Percentiles rank a stretch among this genome's conserved stretches.
phyloP scores from a whole-genome alignment of 2,329 filamentous ascomycete species.

The Aspergillus latus region DNA sequence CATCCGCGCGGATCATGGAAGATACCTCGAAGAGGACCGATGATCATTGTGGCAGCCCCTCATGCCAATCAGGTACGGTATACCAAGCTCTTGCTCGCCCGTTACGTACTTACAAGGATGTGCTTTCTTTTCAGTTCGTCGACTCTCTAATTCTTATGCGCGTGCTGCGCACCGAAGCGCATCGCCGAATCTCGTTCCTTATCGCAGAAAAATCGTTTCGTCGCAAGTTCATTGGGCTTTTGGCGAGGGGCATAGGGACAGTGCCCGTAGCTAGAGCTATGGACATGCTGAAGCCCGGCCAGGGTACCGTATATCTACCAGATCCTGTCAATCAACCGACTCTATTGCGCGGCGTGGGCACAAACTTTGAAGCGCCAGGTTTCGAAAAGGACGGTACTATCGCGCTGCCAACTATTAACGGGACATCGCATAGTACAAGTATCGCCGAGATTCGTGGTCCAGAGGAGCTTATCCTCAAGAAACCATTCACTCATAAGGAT shows the following conservation, averaged over 20 bases:
- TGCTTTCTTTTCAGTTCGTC: constrained; percentile 66
- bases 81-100: background rate
- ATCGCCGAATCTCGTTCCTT: constrained; percentile 85
- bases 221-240: constrained; percentile 81
- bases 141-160: constrained; percentile 93
- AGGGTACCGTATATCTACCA: constrained; percentile 81
- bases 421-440: constrained; percentile 75
- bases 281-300: constrained; percentile 77
- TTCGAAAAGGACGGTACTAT: constrained; percentile 79
- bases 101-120: constrained; percentile 3
- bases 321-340: constrained; percentile 83
- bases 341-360: constrained; percentile 74
- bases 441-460: constrained; percentile 78
- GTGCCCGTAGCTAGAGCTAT: constrained; percentile 92
- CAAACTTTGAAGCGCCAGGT: constrained; percentile 72
- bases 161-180: constrained; percentile 80
- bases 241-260: constrained; percentile 79
- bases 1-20: constrained; percentile 95
- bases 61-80: constrained; percentile 83
- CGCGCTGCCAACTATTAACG: constrained; percentile 81
- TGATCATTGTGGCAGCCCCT: constrained; percentile 94
- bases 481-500: constrained; percentile 75
- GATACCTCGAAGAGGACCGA: constrained; percentile 80
- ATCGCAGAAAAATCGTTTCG: constrained; percentile 95
- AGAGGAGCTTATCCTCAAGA: constrained; percentile 82